A percentile compares a stretch with the other conserved stretches of the same genome.
These are phyloP conservation scores for Ogataea siamensis DNA, from an alignment of 805 yeast genomes.

Conservation along the genomic window DNA sequence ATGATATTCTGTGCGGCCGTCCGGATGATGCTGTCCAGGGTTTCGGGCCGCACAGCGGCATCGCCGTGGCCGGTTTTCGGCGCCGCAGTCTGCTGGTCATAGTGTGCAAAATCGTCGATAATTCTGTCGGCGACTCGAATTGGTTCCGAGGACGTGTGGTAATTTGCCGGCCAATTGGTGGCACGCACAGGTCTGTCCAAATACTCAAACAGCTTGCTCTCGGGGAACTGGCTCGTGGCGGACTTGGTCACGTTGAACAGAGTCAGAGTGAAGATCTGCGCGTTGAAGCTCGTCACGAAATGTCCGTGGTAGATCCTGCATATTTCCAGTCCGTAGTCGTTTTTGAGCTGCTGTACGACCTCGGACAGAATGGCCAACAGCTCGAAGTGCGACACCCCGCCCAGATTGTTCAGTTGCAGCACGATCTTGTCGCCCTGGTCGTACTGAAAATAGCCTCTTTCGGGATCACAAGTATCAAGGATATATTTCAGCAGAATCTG, in stretches of 20 bases:
- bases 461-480: constrained; percentile 28
- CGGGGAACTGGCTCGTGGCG: constrained; percentile 22
- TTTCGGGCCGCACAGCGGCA: constrained; percentile 22
- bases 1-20: constrained; percentile 34
- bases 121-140: constrained; percentile 28
- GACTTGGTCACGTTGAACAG: constrained; percentile 36
- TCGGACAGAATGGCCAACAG: constrained; percentile 30
- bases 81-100: constrained; percentile 28
- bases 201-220: constrained; percentile 28
- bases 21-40: constrained; percentile 18
- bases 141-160: constrained; percentile 13
- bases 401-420: constrained; percentile 36
- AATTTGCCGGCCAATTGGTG: constrained; percentile 32
- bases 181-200: constrained; percentile 35
- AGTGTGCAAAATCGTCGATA: constrained; percentile 29
- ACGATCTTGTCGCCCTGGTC: constrained; percentile 31
- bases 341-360: constrained; percentile 26
- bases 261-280: constrained; percentile 38
- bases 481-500: constrained; percentile 28
- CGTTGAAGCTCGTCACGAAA: constrained; percentile 38
- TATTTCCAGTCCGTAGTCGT: constrained; percentile 29
- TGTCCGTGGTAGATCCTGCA: constrained; percentile 35
- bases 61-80: constrained; percentile 14
- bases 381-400: constrained; percentile 39
- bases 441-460: constrained; percentile 34